These are phyloP conservation scores for Hordeum marinum DNA, from an alignment of 176 grass and related monocot genomes.

Conservation along the genomic window DNA sequence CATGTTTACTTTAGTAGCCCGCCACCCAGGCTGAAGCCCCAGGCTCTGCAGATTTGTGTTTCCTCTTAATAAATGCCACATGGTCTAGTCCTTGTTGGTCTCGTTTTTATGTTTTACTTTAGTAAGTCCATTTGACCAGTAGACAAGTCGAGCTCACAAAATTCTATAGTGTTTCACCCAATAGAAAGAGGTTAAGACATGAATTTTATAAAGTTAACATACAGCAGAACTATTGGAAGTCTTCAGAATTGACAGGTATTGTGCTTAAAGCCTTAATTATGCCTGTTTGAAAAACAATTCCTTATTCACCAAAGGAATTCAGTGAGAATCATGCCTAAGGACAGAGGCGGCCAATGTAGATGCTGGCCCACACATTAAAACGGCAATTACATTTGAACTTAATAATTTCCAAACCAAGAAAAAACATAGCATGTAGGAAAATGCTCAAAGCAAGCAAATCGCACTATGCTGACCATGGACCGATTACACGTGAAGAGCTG, in stretches of 20 bases:
- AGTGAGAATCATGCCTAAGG: neutral
- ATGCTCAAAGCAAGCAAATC: constrained; percentile 3
- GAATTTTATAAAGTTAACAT: neutral
- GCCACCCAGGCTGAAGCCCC: too few species aligned
- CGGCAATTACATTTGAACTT: neutral
- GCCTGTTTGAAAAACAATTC: neutral
- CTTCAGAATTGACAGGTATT: neutral
- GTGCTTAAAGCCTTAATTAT: neutral
- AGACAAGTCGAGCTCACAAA: neutral
- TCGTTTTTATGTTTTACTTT: too few species aligned
- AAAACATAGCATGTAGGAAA: neutral
- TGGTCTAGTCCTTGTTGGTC: too few species aligned
- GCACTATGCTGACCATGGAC: neutral
- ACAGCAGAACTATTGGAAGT: neutral
- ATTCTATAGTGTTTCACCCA: constrained; percentile 2
- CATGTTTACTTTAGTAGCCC: neutral
- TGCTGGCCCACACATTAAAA: neutral
- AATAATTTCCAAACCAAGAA: constrained; percentile 12
- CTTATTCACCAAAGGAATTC: neutral
- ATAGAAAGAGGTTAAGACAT: neutral
- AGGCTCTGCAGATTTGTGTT: too few species aligned
- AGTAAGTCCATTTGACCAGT: neutral
- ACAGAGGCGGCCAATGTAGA: neutral
- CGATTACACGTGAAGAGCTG: neutral
- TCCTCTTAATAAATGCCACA: too few species aligned